phyloP scores from a whole-genome alignment of 2,329 filamentous ascomycete species.

The Diaporthe velutina region DNA sequence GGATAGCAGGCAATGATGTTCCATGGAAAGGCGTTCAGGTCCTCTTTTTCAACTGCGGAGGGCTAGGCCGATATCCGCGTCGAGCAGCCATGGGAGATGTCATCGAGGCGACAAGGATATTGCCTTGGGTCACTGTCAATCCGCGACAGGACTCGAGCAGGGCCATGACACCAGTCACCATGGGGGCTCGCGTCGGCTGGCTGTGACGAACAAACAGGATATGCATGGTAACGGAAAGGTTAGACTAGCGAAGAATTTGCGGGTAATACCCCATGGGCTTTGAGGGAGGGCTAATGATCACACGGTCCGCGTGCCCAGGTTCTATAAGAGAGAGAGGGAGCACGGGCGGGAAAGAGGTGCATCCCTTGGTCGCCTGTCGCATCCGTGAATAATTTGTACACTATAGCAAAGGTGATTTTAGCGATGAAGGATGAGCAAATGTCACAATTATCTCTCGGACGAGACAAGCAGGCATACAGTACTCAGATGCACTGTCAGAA shows the following conservation, averaged over 20 bases:
- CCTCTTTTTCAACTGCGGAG: background rate
- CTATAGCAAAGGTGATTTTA: background rate
- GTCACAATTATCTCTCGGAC: background rate
- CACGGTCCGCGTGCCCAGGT: background rate
- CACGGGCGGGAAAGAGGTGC: background rate
- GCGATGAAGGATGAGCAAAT: background rate
- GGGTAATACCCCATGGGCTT: background rate
- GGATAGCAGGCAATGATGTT: background rate
- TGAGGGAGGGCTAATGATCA: background rate
- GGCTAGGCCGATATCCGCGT: background rate
- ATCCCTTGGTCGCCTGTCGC: background rate
- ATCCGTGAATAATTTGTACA: slow-evolving; percentile 19
- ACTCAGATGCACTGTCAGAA: background rate
- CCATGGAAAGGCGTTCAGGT: background rate
- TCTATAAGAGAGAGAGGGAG: background rate
- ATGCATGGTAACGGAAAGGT: slow-evolving; percentile 10
- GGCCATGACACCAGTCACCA: background rate
- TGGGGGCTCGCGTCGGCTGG: background rate
- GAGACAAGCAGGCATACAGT: background rate
- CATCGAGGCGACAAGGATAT: background rate
- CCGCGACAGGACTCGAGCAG: background rate
- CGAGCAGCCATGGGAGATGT: slow-evolving; percentile 1
- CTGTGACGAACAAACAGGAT: background rate
- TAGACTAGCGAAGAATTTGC: slow-evolving; percentile 23
- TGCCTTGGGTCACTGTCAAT: background rate